Evolutionary conservation across 768 basidiomycete genomes (phyloP), one percentile per base, ranked within the genome.

Genomic region (Mycena belliarum): DNA sequence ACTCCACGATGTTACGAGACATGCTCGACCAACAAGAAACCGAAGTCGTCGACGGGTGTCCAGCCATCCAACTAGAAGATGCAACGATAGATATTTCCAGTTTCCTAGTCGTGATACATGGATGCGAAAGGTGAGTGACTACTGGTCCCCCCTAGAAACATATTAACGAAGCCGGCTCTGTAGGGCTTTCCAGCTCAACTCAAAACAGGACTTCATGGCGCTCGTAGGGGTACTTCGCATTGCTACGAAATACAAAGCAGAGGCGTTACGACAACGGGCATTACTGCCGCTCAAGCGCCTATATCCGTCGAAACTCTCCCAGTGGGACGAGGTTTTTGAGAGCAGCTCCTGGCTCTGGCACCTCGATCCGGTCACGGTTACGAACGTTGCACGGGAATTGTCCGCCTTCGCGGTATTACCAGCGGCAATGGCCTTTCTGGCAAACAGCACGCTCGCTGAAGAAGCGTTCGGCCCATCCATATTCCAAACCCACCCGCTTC

Each of bases 1-100:
- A 68, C 12, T 69, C 70, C 2, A 46, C 70, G 4, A 37, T 71
- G 5, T 63, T 70, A 26, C 44, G 49, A 15, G 65, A 67, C 26
- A 72, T 69, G 66, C 60, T 70, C 20, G 52, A 62, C 25, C 37
- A 38, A 9, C 35, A 10, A 6, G 29, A n/a, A 3, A 18, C 35
- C 0, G 56, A 58, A 32, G 10, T 46, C 12, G 40, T 62, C 20
- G 56, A 55, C 6, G 61, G 61, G 3, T 62, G 61, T 41, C 61
- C 61, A 1, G 61, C 61, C 4, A 42, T 62, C 14, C 48, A 49
- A 10, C 28, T 62, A 0, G 56, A 62, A 28, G 61, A 62, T 33
- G 45, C 52, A 0, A 43, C 61, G 2, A 18, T 43, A 26, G 61
- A 62, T n/a, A 18, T 62, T 4, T 41, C 56, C 5, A 50, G 41